A percentile compares a stretch with the other conserved stretches of the same genome.
Conservation (phyloP, 352 stramenopile genomes). For the Pythium aquatile region DNA sequence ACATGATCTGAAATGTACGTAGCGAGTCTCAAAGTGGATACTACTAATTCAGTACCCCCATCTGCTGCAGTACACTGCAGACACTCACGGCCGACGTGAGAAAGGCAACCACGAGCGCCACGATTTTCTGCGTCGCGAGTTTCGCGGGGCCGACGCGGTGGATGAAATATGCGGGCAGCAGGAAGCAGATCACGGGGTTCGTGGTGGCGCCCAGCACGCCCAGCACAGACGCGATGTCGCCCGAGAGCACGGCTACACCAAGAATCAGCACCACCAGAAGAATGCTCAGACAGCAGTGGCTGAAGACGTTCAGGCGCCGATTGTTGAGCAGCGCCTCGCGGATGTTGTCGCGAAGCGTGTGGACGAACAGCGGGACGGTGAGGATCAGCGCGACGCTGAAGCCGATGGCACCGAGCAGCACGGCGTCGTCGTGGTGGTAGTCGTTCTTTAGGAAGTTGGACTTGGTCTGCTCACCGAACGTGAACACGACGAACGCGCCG, state of each 20-base stretch:
- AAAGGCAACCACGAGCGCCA: slow-evolving; percentile 46
- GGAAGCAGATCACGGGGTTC: slow-evolving; percentile 87
- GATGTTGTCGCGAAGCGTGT: slow-evolving; percentile 84
- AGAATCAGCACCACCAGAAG: slow-evolving; percentile 52
- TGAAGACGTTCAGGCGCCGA: slow-evolving; percentile 41
- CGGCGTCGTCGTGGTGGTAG: slow-evolving; percentile 70
- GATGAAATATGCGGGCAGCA: slow-evolving; percentile 84
- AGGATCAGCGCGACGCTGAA: slow-evolving; percentile 84
- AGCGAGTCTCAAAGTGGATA: not conserved
- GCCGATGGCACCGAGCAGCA: slow-evolving; percentile 66
- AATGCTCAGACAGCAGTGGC: slow-evolving; percentile 53
- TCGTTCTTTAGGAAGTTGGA: slow-evolving; percentile 90
- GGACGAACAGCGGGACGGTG: slow-evolving; percentile 81
- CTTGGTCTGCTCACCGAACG: slow-evolving; percentile 70
- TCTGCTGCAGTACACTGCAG: slow-evolving; percentile 59
- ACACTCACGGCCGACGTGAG: slow-evolving; percentile 43
- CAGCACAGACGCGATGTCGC: slow-evolving; percentile 84
- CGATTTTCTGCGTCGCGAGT: slow-evolving; percentile 41
- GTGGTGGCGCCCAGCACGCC: slow-evolving; percentile 78
- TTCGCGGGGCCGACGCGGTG: slow-evolving; percentile 41
- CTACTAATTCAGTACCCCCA: slow-evolving; percentile 26
- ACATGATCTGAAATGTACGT: not conserved
- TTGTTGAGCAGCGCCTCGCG: slow-evolving; percentile 62
- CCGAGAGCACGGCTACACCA: slow-evolving; percentile 62
- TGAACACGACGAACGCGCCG: slow-evolving; percentile 82